Conservation (phyloP, 305 asterid genomes). For the Solanum chacoense region DNA sequence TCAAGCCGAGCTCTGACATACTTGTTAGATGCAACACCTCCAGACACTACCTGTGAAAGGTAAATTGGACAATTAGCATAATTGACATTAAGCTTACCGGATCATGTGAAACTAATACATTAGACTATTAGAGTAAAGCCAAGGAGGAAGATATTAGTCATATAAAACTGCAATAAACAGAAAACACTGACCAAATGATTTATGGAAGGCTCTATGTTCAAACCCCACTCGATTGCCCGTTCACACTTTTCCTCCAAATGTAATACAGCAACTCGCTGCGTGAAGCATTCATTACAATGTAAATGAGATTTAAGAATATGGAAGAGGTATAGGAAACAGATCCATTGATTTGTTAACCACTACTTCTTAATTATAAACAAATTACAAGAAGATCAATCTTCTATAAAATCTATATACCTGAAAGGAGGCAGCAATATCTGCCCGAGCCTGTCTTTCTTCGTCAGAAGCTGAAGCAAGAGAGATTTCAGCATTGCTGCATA, state of each 20-base stretch:
- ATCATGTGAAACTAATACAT: background rate
- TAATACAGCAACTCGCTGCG: conserved; percentile 83
- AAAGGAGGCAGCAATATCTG: conserved; percentile 94
- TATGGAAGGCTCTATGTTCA: conserved; percentile 73
- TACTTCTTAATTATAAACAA: background rate
- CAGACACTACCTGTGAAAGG: conserved; percentile 69
- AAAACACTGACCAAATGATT: conserved; percentile 51
- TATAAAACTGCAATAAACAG: background rate
- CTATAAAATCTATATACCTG: conserved; percentile 35
- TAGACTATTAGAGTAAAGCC: background rate
- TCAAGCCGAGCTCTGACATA: conserved; percentile 62
- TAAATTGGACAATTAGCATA: background rate
- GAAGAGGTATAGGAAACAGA: background rate
- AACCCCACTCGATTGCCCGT: conserved; percentile 84
- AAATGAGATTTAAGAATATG: background rate
- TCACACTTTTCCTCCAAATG: conserved; percentile 87
- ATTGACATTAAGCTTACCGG: conserved; percentile 3
- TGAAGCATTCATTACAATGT: background rate
- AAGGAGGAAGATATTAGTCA: background rate
- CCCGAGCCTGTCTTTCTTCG: conserved; percentile 69
- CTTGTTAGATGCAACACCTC: conserved; percentile 97
- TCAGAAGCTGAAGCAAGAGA: conserved; percentile 58
- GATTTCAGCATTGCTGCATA: conserved; percentile 56
- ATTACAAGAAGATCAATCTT: background rate
- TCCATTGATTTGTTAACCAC: background rate